These are phyloP conservation scores for bread wheat (Triticum aestivum) DNA, from an alignment of 176 grass and related monocot species.

Conservation along the genomic window IWGSC_CS_RefSeq_v2.1 NC_057800.1:601733705-601734204, in stretches of 20 bases:
- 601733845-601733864: too few species aligned
- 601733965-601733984: not conserved
- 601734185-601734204: not conserved
- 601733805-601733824: not conserved
- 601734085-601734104: constrained; percentile 7
- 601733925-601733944: too few species aligned
- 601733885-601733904: too few species aligned
- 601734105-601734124: constrained; percentile 42
- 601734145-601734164: constrained; percentile 56
- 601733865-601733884: too few species aligned
- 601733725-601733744: not conserved
- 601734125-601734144: constrained; percentile 65
- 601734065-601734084: not conserved
- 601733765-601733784: not conserved
- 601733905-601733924: too few species aligned
- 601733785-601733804: not conserved
- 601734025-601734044: not conserved
- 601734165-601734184: constrained; percentile 27
- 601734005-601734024: constrained; percentile 12
- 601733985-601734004: not conserved
- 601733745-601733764: not conserved
- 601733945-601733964: too few species aligned
- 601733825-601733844: not conserved
- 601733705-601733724: not conserved
- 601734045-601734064: not conserved